Percentiles rank a stretch among this genome's conserved stretches.
These are phyloP conservation scores for Candida gigantensis DNA, from an alignment of 1,139 yeast genomes.

Conservation along the genomic window DNA sequence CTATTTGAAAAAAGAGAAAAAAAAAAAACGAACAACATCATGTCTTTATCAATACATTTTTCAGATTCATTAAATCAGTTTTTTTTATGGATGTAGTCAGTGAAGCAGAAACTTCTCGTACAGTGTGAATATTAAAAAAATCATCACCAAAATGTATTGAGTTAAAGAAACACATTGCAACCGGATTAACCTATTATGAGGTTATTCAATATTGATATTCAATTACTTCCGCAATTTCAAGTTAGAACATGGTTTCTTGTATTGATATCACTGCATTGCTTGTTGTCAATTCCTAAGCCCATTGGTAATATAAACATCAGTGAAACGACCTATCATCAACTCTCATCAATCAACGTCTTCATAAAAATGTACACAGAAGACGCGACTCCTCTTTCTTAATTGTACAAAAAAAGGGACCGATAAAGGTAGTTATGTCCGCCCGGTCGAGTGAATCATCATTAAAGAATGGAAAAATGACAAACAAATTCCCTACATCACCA, in stretches of 20 bases:
- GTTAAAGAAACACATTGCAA: not conserved
- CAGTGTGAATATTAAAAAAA: slow-evolving; percentile 61
- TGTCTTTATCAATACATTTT: slow-evolving; percentile 7
- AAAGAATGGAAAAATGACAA: slow-evolving; percentile 14
- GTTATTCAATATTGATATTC: slow-evolving; percentile 1
- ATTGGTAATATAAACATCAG: slow-evolving; percentile 23
- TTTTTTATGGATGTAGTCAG: slow-evolving; percentile 52
- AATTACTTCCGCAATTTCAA: not conserved
- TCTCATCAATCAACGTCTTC: slow-evolving; percentile 51
- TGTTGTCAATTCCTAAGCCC: not conserved
- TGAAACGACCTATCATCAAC: slow-evolving; percentile 68
- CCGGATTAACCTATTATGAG: slow-evolving; percentile 1
- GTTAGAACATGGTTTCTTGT: not conserved
- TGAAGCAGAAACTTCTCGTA: slow-evolving; percentile 52
- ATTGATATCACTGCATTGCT: too few species aligned
- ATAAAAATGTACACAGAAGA: slow-evolving; percentile 64
- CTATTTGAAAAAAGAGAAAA: not conserved
- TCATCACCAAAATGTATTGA: slow-evolving; percentile 43
- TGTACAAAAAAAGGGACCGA: slow-evolving; percentile 51
- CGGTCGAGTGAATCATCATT: slow-evolving; percentile 71
- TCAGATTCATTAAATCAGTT: slow-evolving; percentile 86
- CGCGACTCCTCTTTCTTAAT: slow-evolving; percentile 55
- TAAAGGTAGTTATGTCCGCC: slow-evolving; percentile 68
- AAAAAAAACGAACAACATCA: too few species aligned
- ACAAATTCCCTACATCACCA: not conserved